Percentiles rank a stretch among this genome's conserved stretches.
Conservation (phyloP, 495 filamentous ascomycete genomes). For the Symbiotaphrina buchneri region DNA sequence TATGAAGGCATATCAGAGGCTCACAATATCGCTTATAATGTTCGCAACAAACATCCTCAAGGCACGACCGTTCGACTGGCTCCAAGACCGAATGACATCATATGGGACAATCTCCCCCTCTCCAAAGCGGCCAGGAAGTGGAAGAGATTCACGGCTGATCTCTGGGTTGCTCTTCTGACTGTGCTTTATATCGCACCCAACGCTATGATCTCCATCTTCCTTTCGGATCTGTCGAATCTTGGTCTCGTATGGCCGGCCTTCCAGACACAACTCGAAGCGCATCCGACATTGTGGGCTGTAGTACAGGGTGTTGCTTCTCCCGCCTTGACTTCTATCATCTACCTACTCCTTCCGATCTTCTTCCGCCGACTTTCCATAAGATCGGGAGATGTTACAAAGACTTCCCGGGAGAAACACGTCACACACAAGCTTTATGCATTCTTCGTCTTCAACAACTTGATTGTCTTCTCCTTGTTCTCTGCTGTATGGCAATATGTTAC, state of each 20-base stretch:
- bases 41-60: conserved; percentile 57
- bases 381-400: conserved; percentile 76
- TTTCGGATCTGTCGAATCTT: conserved; percentile 64
- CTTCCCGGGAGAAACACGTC: conserved; percentile 82
- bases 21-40: conserved; percentile 64
- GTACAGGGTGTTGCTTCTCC: conserved; percentile 92
- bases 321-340: conserved; percentile 71
- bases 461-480: conserved; percentile 81
- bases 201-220: conserved; percentile 81
- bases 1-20: conserved; percentile 75
- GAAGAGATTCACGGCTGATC: conserved; percentile 52
- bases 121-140: conserved; percentile 38
- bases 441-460: conserved; percentile 91
- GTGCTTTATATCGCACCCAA: conserved; percentile 87
- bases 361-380: conserved; percentile 65
- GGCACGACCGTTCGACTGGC: conserved; percentile 62
- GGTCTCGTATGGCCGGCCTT: conserved; percentile 66
- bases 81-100: conserved; percentile 74
- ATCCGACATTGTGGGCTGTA: conserved; percentile 53
- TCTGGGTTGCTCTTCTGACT: conserved; percentile 67
- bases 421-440: conserved; percentile 81
- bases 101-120: conserved; percentile 82
- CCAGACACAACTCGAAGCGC: conserved; percentile 29
- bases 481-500: conserved; percentile 52
- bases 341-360: conserved; percentile 70